Evolutionary conservation across 768 basidiomycete genomes (phyloP), one percentile per base, ranked within the genome.

Genomic region (Termitomyces sp.): DNA sequence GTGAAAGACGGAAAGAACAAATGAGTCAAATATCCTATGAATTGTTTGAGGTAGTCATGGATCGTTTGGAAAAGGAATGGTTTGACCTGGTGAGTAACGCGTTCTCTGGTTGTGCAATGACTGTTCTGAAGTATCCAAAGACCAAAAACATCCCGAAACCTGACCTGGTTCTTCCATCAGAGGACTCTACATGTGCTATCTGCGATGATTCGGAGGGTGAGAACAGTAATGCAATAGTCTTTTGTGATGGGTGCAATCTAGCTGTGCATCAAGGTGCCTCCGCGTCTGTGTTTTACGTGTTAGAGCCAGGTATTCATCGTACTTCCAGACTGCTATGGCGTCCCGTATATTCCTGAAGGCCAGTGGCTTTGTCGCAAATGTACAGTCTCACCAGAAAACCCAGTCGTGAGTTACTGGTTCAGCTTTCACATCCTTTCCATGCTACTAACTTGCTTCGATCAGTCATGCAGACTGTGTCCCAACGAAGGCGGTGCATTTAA

Each of bases 281-380:
- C 8, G 7, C 18, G 50, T 48, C 52, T 53, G 13, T 60, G n/a
- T 16, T 31, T 48, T 24, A 28, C 41, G 37, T 20, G 6, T 26
- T 41, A 20, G 26, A 34, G 20, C 1, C 8, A 20, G 5, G n/a
- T 52, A 4, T n/a, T 8, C 15, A 26, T 28, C 4, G 18, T 6
- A 28, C 2, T 33, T 31, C 3, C 62, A 97, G 97, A 99, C 69
- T 99, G 97, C 67, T 99, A 99, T 66, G 97, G 97, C 20, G 94
- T 99, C 2, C 97, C 97, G 12, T 99, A 99, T 68, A 98, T 99
- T 58, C 97, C 97, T 0, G 97, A 99, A 75, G 97, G 97, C 1
- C 97, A 99, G 70, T 99, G 97, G 97, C 82, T 99, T 34, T 99
- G 97, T 70, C 78, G 97, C 47, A 99, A 99, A 72, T 99, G 97